Evolutionary conservation across 805 yeast species (phyloP).

Genomic region (Yamadazyma sp.): DNA sequence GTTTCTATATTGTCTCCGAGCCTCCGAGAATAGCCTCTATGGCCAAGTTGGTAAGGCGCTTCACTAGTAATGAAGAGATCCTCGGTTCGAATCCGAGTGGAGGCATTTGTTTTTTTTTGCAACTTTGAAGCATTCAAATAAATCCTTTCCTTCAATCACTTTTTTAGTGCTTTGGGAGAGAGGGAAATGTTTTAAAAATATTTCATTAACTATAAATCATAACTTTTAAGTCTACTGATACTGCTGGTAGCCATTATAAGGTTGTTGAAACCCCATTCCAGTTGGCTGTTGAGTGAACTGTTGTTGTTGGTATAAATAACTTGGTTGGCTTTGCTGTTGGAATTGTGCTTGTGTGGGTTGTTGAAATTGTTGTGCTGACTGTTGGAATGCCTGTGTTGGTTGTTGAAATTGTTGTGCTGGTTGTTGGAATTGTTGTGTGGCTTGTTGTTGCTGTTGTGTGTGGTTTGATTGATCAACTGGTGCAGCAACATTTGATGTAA

Average conservation of each 20-base stretch:
- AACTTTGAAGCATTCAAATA: too few species aligned
- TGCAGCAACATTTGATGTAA: conserved; percentile 25
- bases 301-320: conserved; percentile 7
- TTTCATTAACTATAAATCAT: not conserved
- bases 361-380: conserved; percentile 8
- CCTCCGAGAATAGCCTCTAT: too few species aligned
- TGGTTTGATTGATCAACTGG: conserved; percentile 14
- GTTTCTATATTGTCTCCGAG: too few species aligned
- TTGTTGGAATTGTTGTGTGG: conserved; percentile 11
- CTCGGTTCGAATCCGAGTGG: conserved; percentile 30
- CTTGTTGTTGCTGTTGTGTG: conserved; percentile 9
- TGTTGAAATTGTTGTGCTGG: conserved; percentile 11
- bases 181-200: not conserved
- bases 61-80: conserved; percentile 33
- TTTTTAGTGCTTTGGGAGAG: too few species aligned
- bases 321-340: conserved; percentile 3
- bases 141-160: too few species aligned
- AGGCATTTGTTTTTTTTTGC: conserved; percentile 20
- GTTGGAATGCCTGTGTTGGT: conserved; percentile 8
- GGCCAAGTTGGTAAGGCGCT: conserved; percentile 36
- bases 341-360: conserved; percentile 6
- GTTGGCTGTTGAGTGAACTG: conserved; percentile 16
- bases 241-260: conserved; percentile 4
- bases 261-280: conserved; percentile 17
- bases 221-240: conserved; percentile 7